Conservation (phyloP, 2,329 filamentous ascomycete species). For the Macrophomina tecta region DNA sequence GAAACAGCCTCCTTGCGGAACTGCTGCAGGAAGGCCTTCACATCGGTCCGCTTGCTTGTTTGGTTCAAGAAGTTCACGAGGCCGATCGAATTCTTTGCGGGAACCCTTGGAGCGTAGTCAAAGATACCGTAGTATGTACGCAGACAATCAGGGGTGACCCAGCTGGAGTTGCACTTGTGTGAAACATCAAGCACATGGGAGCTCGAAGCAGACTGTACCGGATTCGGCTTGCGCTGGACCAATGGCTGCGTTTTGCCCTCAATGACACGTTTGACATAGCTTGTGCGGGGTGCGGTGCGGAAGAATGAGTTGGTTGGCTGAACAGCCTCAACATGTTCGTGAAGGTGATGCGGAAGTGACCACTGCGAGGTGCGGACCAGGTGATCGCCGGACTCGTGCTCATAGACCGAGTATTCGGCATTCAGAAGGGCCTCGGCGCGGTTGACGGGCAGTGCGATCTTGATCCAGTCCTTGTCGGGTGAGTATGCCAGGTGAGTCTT, state of each 20-base stretch:
- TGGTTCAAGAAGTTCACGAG: conserved; percentile 59
- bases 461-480: conserved; percentile 64
- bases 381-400: conserved; percentile 59
- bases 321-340: conserved; percentile 64
- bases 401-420: conserved; percentile 57
- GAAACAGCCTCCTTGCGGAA: conserved; percentile 30
- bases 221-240: background rate
- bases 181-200: conserved; percentile 29
- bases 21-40: conserved; percentile 24
- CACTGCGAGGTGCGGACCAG: conserved; percentile 61
- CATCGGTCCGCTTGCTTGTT: conserved; percentile 47
- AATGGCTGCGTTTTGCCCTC: conserved; percentile 2
- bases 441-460: conserved; percentile 58
- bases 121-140: conserved; percentile 50
- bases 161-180: conserved; percentile 44
- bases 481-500: conserved; percentile 50
- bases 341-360: conserved; percentile 64
- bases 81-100: conserved; percentile 53
- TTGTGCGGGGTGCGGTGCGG: conserved; percentile 35
- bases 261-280: conserved; percentile 33
- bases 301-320: conserved; percentile 68
- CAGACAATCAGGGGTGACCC: conserved; percentile 51
- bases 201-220: background rate
- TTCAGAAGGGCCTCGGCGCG: conserved; percentile 60
- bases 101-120: conserved; percentile 49